phyloP scores from a whole-genome alignment of 495 filamentous ascomycete species.

The Tuber brumale region DNA sequence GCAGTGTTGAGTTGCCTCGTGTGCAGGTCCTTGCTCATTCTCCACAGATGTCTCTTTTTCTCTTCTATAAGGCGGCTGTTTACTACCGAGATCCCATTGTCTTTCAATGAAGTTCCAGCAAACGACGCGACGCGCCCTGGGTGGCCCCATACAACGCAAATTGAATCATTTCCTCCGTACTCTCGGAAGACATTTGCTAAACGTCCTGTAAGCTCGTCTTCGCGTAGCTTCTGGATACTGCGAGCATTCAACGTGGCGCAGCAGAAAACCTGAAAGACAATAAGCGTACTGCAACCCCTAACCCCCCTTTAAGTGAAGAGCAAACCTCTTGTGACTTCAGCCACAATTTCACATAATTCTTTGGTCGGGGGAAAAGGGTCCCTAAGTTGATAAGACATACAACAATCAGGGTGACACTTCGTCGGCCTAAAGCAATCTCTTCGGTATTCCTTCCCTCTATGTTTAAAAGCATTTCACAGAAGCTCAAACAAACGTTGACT shows the following conservation, averaged over 20 bases:
- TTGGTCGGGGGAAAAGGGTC: neutral
- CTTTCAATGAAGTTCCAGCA: neutral
- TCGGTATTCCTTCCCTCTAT: neutral
- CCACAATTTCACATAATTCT: slow-evolving; percentile 8
- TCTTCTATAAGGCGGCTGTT: neutral
- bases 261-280: slow-evolving; percentile 1
- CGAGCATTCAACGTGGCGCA: neutral
- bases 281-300: neutral
- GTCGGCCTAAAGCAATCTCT: neutral
- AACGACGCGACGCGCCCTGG: neutral
- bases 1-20: slow-evolving; percentile 5
- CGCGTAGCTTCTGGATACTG: neutral
- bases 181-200: neutral
- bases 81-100: neutral
- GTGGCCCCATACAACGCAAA: neutral
- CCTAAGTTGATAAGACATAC: slow-evolving; percentile 15
- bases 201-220: neutral
- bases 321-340: slow-evolving; percentile 15
- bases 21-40: neutral
- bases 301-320: neutral
- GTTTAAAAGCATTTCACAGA: slow-evolving; percentile 8
- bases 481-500: neutral
- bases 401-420: slow-evolving; percentile 11
- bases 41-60: neutral
- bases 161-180: neutral